Evolutionary conservation across 2,329 filamentous ascomycete genomes (phyloP), one percentile per base, ranked within the genome.

Genomic region (Sordariomycetes sp.): DNA sequence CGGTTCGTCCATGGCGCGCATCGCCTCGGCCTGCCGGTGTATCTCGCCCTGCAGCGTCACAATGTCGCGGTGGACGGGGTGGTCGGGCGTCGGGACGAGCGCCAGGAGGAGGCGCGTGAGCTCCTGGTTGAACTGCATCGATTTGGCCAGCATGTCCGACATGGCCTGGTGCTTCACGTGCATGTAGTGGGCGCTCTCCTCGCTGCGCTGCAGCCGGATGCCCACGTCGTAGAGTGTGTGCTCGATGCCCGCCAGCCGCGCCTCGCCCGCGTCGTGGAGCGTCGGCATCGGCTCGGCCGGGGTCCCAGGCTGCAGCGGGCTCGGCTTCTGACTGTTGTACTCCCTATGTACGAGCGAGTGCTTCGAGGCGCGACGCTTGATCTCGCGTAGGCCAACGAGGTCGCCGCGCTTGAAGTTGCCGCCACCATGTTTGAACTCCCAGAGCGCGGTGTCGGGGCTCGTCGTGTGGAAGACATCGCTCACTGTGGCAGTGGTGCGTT

Each of bases 361-460:
- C 60, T 94, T 81, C 39, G 92, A 97, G 20, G 94, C 92, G 60
- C 94, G 83, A 60, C 94, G 86, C 72, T 96, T 96, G 71, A 99
- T 99, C 67, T 99, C 94, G 51, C 94, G 82, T 60, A 99, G 74
- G 8, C 92, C 90, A 55, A 92, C 85, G 25, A 99, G 76, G 69
- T 99, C 92, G 42, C 94, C 94, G 62, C 91, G 85, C 72, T 95
- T 97, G 75, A 99, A 99, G 69, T 88, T 97, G 56, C 92, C 92
- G 65, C 92, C 95, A 56, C 94, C 94, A 67, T 99, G 94, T 71
- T 96, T 97, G 71, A 99, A 99, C 68, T 99, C 94, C 94, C 94
- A 99, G 34, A 99, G 76, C 0, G 92, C 90, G 22, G 90, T 90
- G 66, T 97, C 94, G 13, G 92, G 90, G 51, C 88, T 91, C 12